A percentile compares a stretch with the other conserved stretches of the same genome.
These are phyloP conservation scores for Cucurbita ficifolia DNA, from an alignment of 306 rosid species.

Conservation along the genomic window DNA sequence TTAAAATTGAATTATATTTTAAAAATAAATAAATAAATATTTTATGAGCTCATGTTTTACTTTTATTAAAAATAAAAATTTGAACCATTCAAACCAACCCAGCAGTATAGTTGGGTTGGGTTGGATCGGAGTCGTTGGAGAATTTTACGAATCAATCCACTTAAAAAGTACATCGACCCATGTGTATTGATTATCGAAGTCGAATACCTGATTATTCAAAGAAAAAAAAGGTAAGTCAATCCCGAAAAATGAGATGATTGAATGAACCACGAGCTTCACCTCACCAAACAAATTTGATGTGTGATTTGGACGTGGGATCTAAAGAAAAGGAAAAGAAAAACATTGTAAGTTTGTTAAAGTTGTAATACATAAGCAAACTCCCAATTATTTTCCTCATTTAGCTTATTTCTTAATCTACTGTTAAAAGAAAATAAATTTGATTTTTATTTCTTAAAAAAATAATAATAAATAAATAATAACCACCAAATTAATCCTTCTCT, in stretches of 20 bases:
- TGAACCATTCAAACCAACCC: too few species aligned
- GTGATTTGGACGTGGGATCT: conserved; percentile 59
- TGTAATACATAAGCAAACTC: conserved; percentile 68
- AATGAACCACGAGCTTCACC: conserved; percentile 25
- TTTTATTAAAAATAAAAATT: too few species aligned
- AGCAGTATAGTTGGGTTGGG: too few species aligned
- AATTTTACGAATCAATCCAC: too few species aligned
- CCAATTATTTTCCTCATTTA: not conserved
- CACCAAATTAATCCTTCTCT: conserved; percentile 15
- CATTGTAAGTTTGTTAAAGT: conserved; percentile 46
- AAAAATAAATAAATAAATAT: too few species aligned
- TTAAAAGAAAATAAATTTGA: not conserved
- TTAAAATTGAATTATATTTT: too few species aligned
- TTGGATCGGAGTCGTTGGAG: too few species aligned
- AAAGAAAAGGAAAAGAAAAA: not conserved
- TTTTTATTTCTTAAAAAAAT: conserved; percentile 6
- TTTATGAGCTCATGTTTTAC: too few species aligned
- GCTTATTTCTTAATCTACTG: conserved; percentile 26
- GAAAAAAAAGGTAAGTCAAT: not conserved
- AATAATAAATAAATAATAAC: conserved; percentile 29
- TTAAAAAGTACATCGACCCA: too few species aligned
- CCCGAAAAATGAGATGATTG: not conserved
- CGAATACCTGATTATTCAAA: too few species aligned
- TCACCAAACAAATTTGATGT: conserved; percentile 55
- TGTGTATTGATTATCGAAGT: too few species aligned